Conservation (phyloP, 306 rosid genomes). For the Arachis hypogaea region DNA sequence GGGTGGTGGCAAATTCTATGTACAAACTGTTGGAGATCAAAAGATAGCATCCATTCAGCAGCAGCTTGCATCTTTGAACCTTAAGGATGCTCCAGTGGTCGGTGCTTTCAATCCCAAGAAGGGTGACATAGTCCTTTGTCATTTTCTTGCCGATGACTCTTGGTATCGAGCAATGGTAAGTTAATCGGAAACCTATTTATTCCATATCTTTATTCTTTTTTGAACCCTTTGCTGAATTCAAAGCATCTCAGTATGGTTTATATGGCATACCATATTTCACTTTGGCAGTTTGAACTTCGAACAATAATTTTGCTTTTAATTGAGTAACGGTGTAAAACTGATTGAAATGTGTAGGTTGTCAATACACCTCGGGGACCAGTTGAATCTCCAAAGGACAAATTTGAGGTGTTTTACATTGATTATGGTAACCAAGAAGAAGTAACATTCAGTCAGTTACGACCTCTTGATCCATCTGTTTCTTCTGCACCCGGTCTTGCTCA, state of each 20-base stretch:
- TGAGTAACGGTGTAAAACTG: slow-evolving; percentile 33
- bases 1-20: slow-evolving; percentile 90
- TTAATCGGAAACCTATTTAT: background rate
- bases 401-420: slow-evolving; percentile 92
- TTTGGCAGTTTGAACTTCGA: background rate
- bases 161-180: slow-evolving; percentile 99
- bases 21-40: slow-evolving; percentile 91
- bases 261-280: background rate
- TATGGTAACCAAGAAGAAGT: slow-evolving; percentile 94
- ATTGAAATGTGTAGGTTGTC: slow-evolving; percentile 64
- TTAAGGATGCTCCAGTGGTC: slow-evolving; percentile 86
- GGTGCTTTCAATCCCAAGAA: slow-evolving; percentile 93
- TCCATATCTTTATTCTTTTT: background rate
- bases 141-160: slow-evolving; percentile 76
- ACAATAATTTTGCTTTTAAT: background rate
- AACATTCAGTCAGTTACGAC: slow-evolving; percentile 72
- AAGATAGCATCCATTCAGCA: slow-evolving; percentile 80
- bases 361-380: slow-evolving; percentile 89
- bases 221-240: too few relatives aligned
- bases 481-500: slow-evolving; percentile 90
- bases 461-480: slow-evolving; percentile 79
- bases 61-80: slow-evolving; percentile 80
- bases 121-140: slow-evolving; percentile 90
- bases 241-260: background rate
- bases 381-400: slow-evolving; percentile 71